Conservation (phyloP, 2,329 filamentous ascomycete species). For the Phialophora macrospora region DNA sequence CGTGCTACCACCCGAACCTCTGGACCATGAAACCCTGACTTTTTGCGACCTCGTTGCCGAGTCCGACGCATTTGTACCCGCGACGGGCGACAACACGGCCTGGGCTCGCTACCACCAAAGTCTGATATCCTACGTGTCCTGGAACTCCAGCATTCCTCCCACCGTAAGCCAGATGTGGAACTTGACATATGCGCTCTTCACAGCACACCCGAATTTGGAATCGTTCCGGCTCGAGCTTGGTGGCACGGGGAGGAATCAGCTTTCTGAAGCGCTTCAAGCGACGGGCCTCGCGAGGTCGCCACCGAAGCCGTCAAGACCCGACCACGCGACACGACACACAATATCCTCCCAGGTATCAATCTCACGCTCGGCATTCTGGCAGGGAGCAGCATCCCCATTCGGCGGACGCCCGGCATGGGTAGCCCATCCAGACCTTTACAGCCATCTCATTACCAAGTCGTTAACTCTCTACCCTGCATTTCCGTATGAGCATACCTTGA, state of each 20-base stretch:
- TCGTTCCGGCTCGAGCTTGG: no score
- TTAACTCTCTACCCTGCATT: slow-evolving; percentile 18
- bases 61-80: slow-evolving; percentile 36
- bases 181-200: no score
- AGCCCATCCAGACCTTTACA: slow-evolving; percentile 43
- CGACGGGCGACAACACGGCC: slow-evolving; percentile 46
- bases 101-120: slow-evolving; percentile 47
- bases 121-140: slow-evolving; percentile 44
- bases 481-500: slow-evolving; percentile 34
- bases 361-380: slow-evolving; percentile 62
- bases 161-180: slow-evolving; percentile 47
- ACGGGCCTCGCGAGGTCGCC: no score
- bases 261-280: no score
- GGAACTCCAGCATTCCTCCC: slow-evolving; percentile 42
- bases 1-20: no score
- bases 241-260: no score
- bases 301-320: slow-evolving; percentile 30
- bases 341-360: slow-evolving; percentile 45
- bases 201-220: no score
- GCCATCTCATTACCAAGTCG: slow-evolving; percentile 51
- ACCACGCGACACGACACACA: slow-evolving; percentile 44
- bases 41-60: slow-evolving; percentile 23
- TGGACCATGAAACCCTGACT: no score
- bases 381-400: slow-evolving; percentile 70
- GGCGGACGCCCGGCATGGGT: slow-evolving; percentile 50